phyloP scores from a whole-genome alignment of 164 flowering plant genomes.

The Echeveria elegans region DNA sequence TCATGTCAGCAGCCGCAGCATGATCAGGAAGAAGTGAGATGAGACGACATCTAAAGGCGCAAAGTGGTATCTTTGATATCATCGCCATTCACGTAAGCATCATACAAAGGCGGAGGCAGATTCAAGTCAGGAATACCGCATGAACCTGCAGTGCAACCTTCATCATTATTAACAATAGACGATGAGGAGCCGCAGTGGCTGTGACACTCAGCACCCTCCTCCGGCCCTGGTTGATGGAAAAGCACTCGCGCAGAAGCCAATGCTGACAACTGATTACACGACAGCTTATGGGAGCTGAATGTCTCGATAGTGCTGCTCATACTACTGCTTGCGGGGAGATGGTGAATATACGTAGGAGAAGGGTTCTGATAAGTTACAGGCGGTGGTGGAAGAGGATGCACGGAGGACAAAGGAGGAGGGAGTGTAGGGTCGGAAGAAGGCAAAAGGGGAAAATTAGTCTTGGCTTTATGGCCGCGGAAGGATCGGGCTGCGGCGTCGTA shows the following conservation, averaged over 20 bases:
- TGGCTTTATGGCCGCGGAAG: conserved; percentile 72
- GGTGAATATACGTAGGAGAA: conserved; percentile 10
- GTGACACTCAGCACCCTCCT: conserved; percentile 27
- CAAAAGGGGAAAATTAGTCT: conserved; percentile 50
- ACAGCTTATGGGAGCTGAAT: conserved; percentile 30
- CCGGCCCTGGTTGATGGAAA: conserved; percentile 2
- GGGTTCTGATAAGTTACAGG: too few relatives aligned
- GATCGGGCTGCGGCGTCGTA: conserved; percentile 68
- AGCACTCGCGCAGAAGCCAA: conserved; percentile 1
- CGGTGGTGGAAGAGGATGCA: too few relatives aligned
- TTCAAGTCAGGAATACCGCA: conserved; percentile 47
- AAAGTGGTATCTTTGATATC: conserved; percentile 9
- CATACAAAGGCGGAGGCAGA: conserved; percentile 19
- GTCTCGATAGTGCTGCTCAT: conserved; percentile 80
- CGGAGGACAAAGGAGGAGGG: neutral
- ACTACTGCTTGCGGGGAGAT: conserved; percentile 63
- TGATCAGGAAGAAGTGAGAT: neutral
- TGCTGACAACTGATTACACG: conserved; percentile 4
- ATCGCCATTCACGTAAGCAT: neutral
- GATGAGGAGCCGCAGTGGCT: conserved; percentile 54
- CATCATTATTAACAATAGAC: conserved; percentile 31
- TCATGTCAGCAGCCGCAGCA: neutral
- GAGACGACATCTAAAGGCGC: neutral
- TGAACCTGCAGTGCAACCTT: neutral
- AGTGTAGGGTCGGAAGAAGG: conserved; percentile 4